phyloP scores from a whole-genome alignment of 805 yeast genomes.

The Wickerhamiella slavikovae region DNA sequence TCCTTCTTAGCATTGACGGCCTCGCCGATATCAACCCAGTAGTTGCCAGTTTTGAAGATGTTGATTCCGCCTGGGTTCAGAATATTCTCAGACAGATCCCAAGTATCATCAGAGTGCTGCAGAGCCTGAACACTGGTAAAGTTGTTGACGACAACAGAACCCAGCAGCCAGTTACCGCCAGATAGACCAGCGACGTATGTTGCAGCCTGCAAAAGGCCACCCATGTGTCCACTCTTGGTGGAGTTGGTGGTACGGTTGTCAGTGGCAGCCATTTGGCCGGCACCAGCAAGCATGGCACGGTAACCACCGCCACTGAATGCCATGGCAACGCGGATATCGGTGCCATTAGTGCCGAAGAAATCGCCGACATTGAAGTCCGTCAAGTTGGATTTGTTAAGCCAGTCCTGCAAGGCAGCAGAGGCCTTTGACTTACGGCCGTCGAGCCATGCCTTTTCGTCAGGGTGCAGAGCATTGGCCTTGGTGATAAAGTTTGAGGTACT shows the following conservation, averaged over 20 bases:
- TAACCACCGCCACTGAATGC: constrained; percentile 77
- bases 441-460: constrained; percentile 16
- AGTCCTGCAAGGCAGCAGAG: constrained; percentile 22
- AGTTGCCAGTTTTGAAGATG: constrained; percentile 28
- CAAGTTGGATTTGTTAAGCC: constrained; percentile 26
- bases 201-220: constrained; percentile 52
- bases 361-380: constrained; percentile 27
- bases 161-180: constrained; percentile 72
- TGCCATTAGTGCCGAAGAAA: constrained; percentile 10
- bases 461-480: constrained; percentile 13
- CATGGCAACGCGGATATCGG: constrained; percentile 32
- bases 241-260: constrained; percentile 49
- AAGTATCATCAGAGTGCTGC: constrained; percentile 26
- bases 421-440: constrained; percentile 16
- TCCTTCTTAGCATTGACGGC: constrained; percentile 32
- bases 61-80: constrained; percentile 43
- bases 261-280: constrained; percentile 61
- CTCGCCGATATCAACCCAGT: constrained; percentile 25
- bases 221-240: constrained; percentile 32
- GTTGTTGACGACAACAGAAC: constrained; percentile 45
- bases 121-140: constrained; percentile 53
- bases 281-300: constrained; percentile 72
- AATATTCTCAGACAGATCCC: constrained; percentile 50
- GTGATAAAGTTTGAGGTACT: constrained; percentile 15
- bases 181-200: constrained; percentile 60